Base-by-base conservation (phyloP, 768 basidiomycete species). In the Termitomyces sp. region DNA sequence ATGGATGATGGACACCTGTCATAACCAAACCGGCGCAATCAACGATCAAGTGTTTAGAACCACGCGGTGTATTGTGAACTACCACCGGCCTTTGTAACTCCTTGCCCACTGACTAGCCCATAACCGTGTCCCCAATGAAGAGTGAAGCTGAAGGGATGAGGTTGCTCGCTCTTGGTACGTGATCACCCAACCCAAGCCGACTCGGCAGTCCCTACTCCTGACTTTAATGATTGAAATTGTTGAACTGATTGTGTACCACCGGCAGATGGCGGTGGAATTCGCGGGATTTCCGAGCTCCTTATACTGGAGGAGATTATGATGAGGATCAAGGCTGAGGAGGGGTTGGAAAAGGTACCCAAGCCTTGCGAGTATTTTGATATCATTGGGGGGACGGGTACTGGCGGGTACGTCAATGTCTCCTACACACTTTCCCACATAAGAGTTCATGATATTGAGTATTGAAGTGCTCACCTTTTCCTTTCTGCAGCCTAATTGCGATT, bases 331-430 rank as follows among this genome's bases (percentile, higher is more conserved):
- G 35, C 9, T 19, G 34, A 46, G 46, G 46, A 48, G 19, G 46
- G 57, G 19, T 57, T 63, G 21, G 17, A 23, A 11, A 16, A 4
- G 16, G 23, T 45, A 25, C 43, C 43, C 4, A 45, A 45, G 43
- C 66, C 66, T 19, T 67, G 66, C 60, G 63, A 67, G 8, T 62
- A 61, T 45, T 67, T 67, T 46, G 63, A 67, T 57, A 17, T 67
- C 25, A 65, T 66, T 23, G 61, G 62, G 17, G 66, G 66, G 10
- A 66, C 66, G 3, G 60, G 61, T 25, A 63, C 66, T 32, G 66
- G 66, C 23, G 66, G 66, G 66, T 65, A n/a, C n/a, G n/a, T n/a
- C n/a, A n/a, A n/a, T n/a, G n/a, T n/a, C n/a, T 11, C 31, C 62
- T 40, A 29, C 29, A 3, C 9, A 29, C 29, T 7, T 4, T 29